phyloP scores from a whole-genome alignment of 1,284 basidiomycete genomes.

The Pholiota adiposa region DNA sequence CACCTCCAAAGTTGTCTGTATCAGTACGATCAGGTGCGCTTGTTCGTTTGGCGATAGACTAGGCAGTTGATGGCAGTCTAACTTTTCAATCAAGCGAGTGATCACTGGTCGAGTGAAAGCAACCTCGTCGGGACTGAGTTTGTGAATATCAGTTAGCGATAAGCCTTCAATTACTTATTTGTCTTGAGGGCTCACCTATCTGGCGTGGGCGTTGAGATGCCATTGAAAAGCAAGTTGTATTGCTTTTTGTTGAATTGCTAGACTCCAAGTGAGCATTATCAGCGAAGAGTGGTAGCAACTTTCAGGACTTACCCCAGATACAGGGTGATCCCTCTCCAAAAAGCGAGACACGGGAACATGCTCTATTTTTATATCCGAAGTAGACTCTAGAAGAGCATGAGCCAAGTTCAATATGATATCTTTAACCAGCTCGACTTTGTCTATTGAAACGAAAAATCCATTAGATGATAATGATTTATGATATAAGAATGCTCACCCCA shows the following conservation, averaged over 20 bases:
- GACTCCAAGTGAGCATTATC: constrained; percentile 1
- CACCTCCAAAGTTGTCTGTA: constrained; percentile 88
- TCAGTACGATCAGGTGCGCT: constrained; percentile 77
- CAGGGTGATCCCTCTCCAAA: constrained; percentile 25
- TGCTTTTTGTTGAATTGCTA: constrained; percentile 32
- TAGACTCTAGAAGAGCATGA: constrained; percentile 35
- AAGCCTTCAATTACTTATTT: not conserved
- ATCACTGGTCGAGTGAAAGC: constrained; percentile 68
- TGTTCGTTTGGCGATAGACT: constrained; percentile 80
- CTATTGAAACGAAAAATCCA: constrained; percentile 39
- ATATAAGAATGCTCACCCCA: constrained; percentile 66
- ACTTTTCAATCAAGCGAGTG: constrained; percentile 59
- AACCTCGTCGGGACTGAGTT: constrained; percentile 53
- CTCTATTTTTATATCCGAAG: constrained; percentile 36
- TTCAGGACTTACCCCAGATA: constrained; percentile 16
- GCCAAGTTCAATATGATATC: constrained; percentile 75
- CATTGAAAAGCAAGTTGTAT: constrained; percentile 53
- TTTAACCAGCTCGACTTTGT: constrained; percentile 84
- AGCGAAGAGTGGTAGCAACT: not conserved
- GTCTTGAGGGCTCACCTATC: constrained; percentile 3
- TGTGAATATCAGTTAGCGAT: not conserved
- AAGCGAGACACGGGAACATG: constrained; percentile 62
- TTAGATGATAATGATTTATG: constrained; percentile 6
- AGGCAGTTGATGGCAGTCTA: constrained; percentile 69
- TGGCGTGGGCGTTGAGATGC: constrained; percentile 14